These are phyloP conservation scores for Stemphylium beticola DNA, from an alignment of 2,329 filamentous ascomycete species.

Conservation along the genomic window DNA sequence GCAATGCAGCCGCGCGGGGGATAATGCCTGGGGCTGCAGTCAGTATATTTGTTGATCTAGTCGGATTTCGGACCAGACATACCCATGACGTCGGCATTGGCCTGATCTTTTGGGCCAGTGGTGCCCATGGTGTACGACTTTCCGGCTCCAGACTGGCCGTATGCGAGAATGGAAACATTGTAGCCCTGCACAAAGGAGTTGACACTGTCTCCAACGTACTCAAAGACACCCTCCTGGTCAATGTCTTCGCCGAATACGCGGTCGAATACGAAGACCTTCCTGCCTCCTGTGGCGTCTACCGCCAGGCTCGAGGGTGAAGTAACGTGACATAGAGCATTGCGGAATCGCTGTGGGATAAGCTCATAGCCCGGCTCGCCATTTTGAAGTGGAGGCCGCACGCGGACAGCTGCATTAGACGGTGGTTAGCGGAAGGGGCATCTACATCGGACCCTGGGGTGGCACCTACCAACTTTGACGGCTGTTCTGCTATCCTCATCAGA, in stretches of 20 bases:
- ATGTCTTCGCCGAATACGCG: conserved; percentile 87
- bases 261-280: conserved; percentile 96
- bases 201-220: conserved; percentile 90
- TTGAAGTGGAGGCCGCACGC: conserved; percentile 85
- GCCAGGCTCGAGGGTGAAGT: conserved; percentile 83
- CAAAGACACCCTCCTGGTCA: conserved; percentile 88
- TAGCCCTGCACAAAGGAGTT: conserved; percentile 92
- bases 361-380: conserved; percentile 90
- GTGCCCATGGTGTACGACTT: conserved; percentile 99
- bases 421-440: conserved; percentile 28
- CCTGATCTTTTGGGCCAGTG: conserved; percentile 80
- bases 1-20: conserved; percentile 80
- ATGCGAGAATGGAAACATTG: conserved; percentile 96
- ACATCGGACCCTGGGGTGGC: conserved; percentile 9
- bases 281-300: conserved; percentile 89
- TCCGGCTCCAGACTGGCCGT: conserved; percentile 95
- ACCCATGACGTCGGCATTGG: conserved; percentile 77
- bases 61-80: conserved; percentile 47
- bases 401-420: conserved; percentile 70
- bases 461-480: conserved; percentile 94
- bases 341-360: conserved; percentile 93
- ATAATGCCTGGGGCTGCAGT: conserved; percentile 77
- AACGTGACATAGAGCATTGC: conserved; percentile 88
- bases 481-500: conserved; percentile 91
- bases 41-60: conserved; percentile 13